Evolutionary conservation across 495 filamentous ascomycete species (phyloP).

Genomic region (Penicillium coffeae): DNA sequence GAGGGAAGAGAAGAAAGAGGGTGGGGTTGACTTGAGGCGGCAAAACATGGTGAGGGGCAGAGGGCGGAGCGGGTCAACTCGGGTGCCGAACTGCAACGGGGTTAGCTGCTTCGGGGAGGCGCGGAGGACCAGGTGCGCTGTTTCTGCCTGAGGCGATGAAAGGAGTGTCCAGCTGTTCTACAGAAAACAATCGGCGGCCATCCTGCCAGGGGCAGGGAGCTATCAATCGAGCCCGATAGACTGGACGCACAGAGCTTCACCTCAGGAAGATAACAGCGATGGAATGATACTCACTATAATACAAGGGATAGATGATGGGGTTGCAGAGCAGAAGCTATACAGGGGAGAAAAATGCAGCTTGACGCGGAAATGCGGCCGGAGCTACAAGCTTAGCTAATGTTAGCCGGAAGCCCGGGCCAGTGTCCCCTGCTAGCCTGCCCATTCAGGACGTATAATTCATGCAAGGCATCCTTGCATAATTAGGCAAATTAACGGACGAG

Average conservation of each 20-base stretch:
- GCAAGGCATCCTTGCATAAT: not conserved
- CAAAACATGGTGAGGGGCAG: constrained; percentile 50
- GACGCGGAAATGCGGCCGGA: constrained; percentile 20
- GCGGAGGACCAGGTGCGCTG: constrained; percentile 19
- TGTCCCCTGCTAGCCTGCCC: constrained; percentile 7
- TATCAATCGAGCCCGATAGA: not conserved
- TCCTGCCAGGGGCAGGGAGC: not conserved
- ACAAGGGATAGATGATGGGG: constrained; percentile 14
- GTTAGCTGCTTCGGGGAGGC: constrained; percentile 23
- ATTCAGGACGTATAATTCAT: not conserved
- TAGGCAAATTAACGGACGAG: not conserved
- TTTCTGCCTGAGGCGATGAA: constrained; percentile 6
- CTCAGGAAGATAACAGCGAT: not conserved
- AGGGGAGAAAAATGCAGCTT: constrained; percentile 26
- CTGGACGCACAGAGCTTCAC: not conserved
- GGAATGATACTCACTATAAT: constrained; percentile 14
- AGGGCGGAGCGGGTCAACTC: constrained; percentile 33
- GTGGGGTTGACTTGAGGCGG: constrained; percentile 50
- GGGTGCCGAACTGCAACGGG: constrained; percentile 23
- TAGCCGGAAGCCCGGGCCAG: constrained; percentile 12
- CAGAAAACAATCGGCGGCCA: not conserved
- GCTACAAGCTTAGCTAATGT: constrained; percentile 15
- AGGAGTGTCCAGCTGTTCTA: not conserved
- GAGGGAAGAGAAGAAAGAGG: constrained; percentile 46
- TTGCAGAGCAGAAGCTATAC: constrained; percentile 14